A percentile compares a stretch with the other conserved stretches of the same genome.
Evolutionary conservation across 768 basidiomycete species (phyloP).

Genomic region (Boletus reticuloceps): DNA sequence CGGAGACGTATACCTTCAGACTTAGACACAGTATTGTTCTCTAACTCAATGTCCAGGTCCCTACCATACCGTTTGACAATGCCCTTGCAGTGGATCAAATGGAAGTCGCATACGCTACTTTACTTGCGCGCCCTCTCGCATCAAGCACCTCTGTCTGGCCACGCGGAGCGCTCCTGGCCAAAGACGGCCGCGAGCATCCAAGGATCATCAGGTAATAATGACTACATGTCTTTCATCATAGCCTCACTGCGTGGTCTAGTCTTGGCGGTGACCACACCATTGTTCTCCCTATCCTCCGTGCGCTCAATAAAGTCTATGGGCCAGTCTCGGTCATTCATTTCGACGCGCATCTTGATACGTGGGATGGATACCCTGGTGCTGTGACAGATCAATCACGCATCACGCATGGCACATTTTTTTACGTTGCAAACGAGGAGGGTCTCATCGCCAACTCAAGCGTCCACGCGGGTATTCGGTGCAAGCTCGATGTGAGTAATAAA

Average conservation of each 20-base stretch:
- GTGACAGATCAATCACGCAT: conserved; percentile 59
- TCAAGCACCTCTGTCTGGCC: conserved; percentile 21
- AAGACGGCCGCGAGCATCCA: conserved; percentile 66
- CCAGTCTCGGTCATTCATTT: conserved; percentile 84
- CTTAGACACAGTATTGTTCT: too few species aligned
- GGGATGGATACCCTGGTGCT: conserved; percentile 38
- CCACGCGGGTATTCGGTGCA: conserved; percentile 85
- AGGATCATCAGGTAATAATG: conserved; percentile 59
- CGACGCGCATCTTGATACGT: conserved; percentile 74
- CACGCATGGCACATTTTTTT: conserved; percentile 88
- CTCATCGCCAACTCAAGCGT: conserved; percentile 71
- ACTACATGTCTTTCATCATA: neutral
- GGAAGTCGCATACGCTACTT: conserved; percentile 77
- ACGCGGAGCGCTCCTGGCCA: conserved; percentile 38
- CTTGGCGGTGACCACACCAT: conserved; percentile 90
- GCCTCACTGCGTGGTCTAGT: conserved; percentile 10
- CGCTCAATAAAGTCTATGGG: conserved; percentile 76
- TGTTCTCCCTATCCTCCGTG: conserved; percentile 80
- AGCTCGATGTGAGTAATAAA: conserved; percentile 51
- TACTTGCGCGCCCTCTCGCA: conserved; percentile 57
- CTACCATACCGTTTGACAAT: conserved; percentile 79
- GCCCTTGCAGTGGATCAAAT: conserved; percentile 82
- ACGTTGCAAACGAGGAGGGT: conserved; percentile 73
- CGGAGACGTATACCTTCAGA: conserved; percentile 57
- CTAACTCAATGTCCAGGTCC: conserved; percentile 46